Evolutionary conservation across 345 rosid species (phyloP).

Genomic region (Boechera retrofracta): DNA sequence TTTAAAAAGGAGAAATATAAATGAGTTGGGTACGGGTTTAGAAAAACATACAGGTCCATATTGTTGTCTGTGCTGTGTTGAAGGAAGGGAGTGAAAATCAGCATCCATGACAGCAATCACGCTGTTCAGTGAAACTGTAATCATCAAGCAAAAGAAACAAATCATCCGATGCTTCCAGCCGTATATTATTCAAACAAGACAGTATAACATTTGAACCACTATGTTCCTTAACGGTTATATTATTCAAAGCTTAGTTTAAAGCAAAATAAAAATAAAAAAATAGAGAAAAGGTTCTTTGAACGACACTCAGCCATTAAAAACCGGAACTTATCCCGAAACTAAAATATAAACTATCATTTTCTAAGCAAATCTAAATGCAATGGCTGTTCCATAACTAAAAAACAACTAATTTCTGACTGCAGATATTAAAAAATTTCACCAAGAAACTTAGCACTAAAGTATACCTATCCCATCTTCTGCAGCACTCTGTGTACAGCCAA

Average conservation of each 20-base stretch:
- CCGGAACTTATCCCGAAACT: background rate
- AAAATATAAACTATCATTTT: background rate
- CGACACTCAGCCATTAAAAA: constrained; percentile 12
- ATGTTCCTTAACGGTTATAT: background rate
- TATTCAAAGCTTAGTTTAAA: constrained; percentile 14
- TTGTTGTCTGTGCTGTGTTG: constrained; percentile 89
- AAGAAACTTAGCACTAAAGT: constrained; percentile 12
- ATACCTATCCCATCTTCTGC: constrained; percentile 96
- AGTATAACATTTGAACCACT: constrained; percentile 17
- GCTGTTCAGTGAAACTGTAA: constrained; percentile 92
- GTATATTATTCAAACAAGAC: constrained; percentile 21
- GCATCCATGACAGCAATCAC: constrained; percentile 99
- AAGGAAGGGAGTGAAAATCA: constrained; percentile 97
- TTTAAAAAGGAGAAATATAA: constrained; percentile 13
- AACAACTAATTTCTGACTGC: constrained; percentile 2
- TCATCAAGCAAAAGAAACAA: constrained; percentile 38
- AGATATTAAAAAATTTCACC: background rate
- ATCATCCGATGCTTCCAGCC: constrained; percentile 22
- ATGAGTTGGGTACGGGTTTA: constrained; percentile 2
- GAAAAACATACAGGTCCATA: constrained; percentile 93
- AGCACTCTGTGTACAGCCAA: constrained; percentile 99
- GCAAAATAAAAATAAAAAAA: background rate
- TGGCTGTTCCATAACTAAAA: background rate
- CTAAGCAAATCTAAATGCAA: constrained; percentile 4
- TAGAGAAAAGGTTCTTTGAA: constrained; percentile 8